Evolutionary conservation across 345 rosid genomes (phyloP).

Genomic region (Rhodamnia argentea): DNA sequence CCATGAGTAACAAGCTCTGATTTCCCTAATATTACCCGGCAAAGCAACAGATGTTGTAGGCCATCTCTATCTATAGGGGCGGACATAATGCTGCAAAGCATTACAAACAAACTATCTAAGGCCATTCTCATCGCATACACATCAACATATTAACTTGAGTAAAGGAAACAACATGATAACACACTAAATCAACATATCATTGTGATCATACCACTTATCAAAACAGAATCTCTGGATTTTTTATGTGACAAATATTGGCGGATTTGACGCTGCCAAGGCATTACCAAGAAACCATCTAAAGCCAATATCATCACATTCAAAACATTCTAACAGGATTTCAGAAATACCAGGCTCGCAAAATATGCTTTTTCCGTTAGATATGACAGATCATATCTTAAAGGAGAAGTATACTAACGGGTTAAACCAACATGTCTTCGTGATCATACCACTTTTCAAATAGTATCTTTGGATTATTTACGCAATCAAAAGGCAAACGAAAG

Average conservation of each 20-base stretch:
- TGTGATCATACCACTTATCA: not conserved
- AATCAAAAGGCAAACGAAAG: not conserved
- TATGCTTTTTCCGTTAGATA: too few species aligned
- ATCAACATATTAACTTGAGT: not conserved
- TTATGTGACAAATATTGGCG: too few species aligned
- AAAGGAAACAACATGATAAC: not conserved
- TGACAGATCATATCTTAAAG: not conserved
- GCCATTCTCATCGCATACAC: not conserved
- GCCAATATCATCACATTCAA: not conserved
- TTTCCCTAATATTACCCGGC: constrained; percentile 66
- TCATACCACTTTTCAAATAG: not conserved
- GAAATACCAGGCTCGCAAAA: not conserved
- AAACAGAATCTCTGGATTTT: not conserved
- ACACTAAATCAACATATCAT: too few species aligned
- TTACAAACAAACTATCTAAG: not conserved
- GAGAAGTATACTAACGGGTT: not conserved
- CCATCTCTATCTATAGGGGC: constrained; percentile 42
- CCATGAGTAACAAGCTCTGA: constrained; percentile 56
- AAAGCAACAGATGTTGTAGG: constrained; percentile 54
- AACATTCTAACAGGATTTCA: not conserved
- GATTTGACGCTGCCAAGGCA: not conserved
- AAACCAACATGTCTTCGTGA: not conserved
- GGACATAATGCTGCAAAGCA: constrained; percentile 34
- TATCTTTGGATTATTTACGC: not conserved
- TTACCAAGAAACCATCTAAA: not conserved